Evolutionary conservation across 176 grass and related monocot genomes (phyloP).

Genomic region (Lolium rigidum): DNA sequence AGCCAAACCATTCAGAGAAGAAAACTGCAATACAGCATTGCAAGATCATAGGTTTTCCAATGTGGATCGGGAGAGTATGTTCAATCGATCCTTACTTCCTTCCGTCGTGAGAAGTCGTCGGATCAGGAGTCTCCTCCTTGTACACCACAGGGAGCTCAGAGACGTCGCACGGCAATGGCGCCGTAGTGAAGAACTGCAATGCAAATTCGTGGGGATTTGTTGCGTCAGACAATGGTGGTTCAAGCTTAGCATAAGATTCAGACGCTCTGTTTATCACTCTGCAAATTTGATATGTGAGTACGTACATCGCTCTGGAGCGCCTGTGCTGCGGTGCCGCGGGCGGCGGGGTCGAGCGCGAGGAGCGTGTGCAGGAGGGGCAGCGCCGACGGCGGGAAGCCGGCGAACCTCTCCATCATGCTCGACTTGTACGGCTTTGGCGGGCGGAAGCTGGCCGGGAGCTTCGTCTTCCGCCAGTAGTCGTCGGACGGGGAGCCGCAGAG

Average conservation of each 20-base stretch:
- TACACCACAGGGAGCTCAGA: constrained; percentile 49
- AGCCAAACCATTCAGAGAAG: not conserved
- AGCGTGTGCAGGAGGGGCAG: constrained; percentile 48
- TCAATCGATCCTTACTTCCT: constrained; percentile 41
- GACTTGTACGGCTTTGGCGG: constrained; percentile 48
- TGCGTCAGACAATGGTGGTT: not conserved
- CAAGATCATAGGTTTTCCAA: not conserved
- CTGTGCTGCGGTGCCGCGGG: constrained; percentile 56
- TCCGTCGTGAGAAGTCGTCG: constrained; percentile 21
- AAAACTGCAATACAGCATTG: not conserved
- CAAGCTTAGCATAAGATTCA: constrained; percentile 6
- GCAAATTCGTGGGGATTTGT: not conserved
- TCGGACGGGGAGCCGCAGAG: constrained; percentile 70
- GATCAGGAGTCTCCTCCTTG: constrained; percentile 41
- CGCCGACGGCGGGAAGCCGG: constrained; percentile 49
- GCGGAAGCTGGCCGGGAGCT: constrained; percentile 46
- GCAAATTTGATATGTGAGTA: too few relatives aligned
- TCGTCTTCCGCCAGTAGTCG: constrained; percentile 65
- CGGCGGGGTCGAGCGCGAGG: constrained; percentile 57
- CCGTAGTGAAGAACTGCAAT: constrained; percentile 53
- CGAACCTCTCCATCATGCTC: constrained; percentile 47
- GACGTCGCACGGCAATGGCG: constrained; percentile 51
- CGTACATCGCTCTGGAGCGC: constrained; percentile 63
- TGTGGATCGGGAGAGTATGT: not conserved
- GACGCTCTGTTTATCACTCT: not conserved